These are phyloP conservation scores for Pythium coloratum DNA, from an alignment of 352 stramenopile genomes.

Conservation along the genomic window DNA sequence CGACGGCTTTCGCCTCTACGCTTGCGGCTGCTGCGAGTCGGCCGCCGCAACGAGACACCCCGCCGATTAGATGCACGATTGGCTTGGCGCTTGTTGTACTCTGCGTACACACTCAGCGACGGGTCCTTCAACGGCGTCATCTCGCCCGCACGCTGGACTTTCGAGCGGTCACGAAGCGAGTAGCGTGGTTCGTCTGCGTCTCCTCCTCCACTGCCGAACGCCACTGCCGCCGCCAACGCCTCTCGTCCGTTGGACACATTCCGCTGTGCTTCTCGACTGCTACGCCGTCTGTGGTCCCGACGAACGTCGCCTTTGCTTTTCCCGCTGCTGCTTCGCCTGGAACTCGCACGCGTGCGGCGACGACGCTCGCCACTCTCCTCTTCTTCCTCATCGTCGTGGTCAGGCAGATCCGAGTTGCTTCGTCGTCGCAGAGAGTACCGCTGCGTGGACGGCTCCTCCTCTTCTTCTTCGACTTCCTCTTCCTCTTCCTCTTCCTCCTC, in stretches of 20 bases:
- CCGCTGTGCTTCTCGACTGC: slow-evolving; percentile 7
- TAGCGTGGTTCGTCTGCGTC: slow-evolving; percentile 50
- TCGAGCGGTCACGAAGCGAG: slow-evolving; percentile 69
- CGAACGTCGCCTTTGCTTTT: background rate
- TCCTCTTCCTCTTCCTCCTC: slow-evolving; percentile 20
- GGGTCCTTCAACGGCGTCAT: slow-evolving; percentile 31
- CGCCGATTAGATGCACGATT: slow-evolving; percentile 28
- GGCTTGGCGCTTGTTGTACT: slow-evolving; percentile 67
- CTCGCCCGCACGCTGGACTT: slow-evolving; percentile 44
- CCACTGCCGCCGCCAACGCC: background rate
- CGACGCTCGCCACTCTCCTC: background rate
- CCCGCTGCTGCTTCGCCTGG: background rate
- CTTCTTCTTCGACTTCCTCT: slow-evolving; percentile 21
- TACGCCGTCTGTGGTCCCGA: background rate
- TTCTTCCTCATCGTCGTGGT: slow-evolving; percentile 17
- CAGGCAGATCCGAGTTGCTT: slow-evolving; percentile 30
- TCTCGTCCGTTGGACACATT: slow-evolving; percentile 20
- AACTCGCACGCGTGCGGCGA: background rate
- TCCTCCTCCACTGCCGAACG: background rate
- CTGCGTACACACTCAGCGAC: slow-evolving; percentile 48
- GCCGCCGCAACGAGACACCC: slow-evolving; percentile 30
- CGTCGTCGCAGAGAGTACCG: slow-evolving; percentile 47
- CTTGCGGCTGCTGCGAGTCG: slow-evolving; percentile 24
- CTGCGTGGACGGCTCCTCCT: slow-evolving; percentile 27
- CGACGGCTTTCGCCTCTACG: slow-evolving; percentile 23